These are phyloP conservation scores for Plasmodium sp. DNA, from an alignment of 169 alveolate genomes.

Conservation along the genomic window DNA sequence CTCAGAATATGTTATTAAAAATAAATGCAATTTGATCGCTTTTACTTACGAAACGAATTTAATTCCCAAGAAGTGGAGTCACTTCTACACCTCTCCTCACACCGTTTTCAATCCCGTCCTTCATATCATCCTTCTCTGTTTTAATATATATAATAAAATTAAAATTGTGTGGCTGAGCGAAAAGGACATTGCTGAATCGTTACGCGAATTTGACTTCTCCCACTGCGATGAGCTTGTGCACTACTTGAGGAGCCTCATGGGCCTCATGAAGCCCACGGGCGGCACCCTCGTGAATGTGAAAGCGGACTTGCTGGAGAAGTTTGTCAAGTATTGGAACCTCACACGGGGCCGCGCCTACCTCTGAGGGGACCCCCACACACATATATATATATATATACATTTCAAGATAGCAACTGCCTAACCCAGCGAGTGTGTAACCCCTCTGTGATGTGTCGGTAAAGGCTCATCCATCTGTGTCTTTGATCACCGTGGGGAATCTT, in stretches of 20 bases:
- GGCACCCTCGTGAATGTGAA: conserved; percentile 46
- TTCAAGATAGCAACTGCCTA: background rate
- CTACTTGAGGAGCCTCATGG: conserved; percentile 51
- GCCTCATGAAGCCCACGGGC: conserved; percentile 52
- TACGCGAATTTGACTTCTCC: conserved; percentile 4
- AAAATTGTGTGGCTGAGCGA: conserved; percentile 58
- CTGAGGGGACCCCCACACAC: background rate
- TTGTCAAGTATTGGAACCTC: conserved; percentile 58
- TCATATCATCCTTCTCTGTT: conserved; percentile 53
- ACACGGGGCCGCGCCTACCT: conserved; percentile 21
- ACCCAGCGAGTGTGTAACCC: background rate
- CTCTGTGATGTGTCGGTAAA: background rate
- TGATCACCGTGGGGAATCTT: background rate
- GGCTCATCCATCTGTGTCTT: background rate
- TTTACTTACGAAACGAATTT: conserved; percentile 45
- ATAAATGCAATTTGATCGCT: conserved; percentile 47
- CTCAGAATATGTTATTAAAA: conserved; percentile 29
- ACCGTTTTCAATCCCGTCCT: conserved; percentile 67
- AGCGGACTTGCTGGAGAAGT: conserved; percentile 34
- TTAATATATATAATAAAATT: conserved; percentile 55
- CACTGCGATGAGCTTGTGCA: conserved; percentile 35
- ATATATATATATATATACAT: background rate
- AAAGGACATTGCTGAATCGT: conserved; percentile 34
- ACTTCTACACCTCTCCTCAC: conserved; percentile 50
- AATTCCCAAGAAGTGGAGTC: conserved; percentile 16